Evolutionary conservation across 306 rosid genomes (phyloP).

Genomic region (Dryas octopetala): DNA sequence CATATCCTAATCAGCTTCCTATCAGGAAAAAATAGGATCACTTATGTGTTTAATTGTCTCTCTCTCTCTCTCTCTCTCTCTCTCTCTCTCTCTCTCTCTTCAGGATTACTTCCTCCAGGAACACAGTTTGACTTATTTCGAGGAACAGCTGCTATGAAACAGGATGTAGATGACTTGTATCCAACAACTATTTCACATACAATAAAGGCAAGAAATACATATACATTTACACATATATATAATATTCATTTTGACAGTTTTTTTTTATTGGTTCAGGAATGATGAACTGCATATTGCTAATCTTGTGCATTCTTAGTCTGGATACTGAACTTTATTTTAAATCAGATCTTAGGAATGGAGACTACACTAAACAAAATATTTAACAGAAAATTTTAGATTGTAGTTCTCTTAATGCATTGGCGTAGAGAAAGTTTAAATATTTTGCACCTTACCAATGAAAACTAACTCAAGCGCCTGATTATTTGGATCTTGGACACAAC

Average conservation of each 20-base stretch:
- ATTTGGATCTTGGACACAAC: too few relatives aligned
- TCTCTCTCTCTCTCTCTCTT: constrained; percentile 30
- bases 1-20: not conserved
- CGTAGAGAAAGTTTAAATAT: not conserved
- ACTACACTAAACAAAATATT: not conserved
- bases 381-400: not conserved
- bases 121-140: constrained; percentile 97
- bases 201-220: constrained; percentile 62
- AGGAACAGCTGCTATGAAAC: constrained; percentile 99
- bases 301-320: constrained; percentile 1
- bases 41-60: not conserved
- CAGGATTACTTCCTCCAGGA: constrained; percentile 99
- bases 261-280: not conserved
- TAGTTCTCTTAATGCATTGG: not conserved
- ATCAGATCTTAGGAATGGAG: not conserved
- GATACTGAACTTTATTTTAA: not conserved
- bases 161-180: constrained; percentile 94
- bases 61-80: constrained; percentile 9
- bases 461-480: not conserved
- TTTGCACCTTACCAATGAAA: not conserved
- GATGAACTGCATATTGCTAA: not conserved
- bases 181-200: constrained; percentile 92
- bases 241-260: not conserved
- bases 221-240: not conserved
- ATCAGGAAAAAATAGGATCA: not conserved